Percentiles rank a stretch among this genome's conserved stretches.
Conservation (phyloP, 2,329 filamentous ascomycete species). For the Thelonectria rubi region DNA sequence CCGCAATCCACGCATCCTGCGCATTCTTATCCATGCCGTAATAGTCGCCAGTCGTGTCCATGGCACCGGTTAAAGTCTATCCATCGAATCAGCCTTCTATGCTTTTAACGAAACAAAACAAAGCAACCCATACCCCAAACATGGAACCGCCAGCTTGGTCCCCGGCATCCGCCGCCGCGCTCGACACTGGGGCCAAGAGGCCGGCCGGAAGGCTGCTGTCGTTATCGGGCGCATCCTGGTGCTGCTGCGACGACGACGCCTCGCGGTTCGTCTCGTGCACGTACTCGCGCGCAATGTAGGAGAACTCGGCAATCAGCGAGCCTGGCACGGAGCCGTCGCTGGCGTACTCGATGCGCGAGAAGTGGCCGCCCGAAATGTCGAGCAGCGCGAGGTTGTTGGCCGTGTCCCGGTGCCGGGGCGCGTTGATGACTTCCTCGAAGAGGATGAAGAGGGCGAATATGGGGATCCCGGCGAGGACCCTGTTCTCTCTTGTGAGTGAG, state of each 20-base stretch:
- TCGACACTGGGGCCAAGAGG: neutral
- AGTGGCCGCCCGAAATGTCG: conserved; percentile 35
- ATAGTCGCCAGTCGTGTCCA: conserved; percentile 3
- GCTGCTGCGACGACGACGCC: neutral
- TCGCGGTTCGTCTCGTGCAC: conserved; percentile 24
- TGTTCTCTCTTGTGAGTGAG: conserved; percentile 13
- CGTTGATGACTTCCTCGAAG: conserved; percentile 36
- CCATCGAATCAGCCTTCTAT: neutral
- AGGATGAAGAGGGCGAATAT: conserved; percentile 34
- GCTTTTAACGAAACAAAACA: neutral
- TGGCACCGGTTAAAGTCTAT: neutral
- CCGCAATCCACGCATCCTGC: conserved; percentile 28
- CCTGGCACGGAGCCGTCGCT: conserved; percentile 29
- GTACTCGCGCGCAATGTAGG: conserved; percentile 36
- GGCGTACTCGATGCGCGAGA: conserved; percentile 33
- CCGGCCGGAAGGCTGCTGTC: neutral
- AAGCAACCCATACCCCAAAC: conserved; percentile 3
- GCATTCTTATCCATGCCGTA: conserved; percentile 20
- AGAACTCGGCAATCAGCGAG: conserved; percentile 33
- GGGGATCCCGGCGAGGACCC: conserved; percentile 35
- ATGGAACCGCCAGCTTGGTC: conserved; percentile 1
- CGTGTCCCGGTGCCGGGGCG: conserved; percentile 27
- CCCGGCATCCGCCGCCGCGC: neutral
- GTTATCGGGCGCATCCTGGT: conserved; percentile 3
- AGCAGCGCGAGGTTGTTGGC: conserved; percentile 32